Evolutionary conservation across 2,329 filamentous ascomycete genomes (phyloP), one percentile per base, ranked within the genome.

Genomic region (Calonectria ilicicola): DNA sequence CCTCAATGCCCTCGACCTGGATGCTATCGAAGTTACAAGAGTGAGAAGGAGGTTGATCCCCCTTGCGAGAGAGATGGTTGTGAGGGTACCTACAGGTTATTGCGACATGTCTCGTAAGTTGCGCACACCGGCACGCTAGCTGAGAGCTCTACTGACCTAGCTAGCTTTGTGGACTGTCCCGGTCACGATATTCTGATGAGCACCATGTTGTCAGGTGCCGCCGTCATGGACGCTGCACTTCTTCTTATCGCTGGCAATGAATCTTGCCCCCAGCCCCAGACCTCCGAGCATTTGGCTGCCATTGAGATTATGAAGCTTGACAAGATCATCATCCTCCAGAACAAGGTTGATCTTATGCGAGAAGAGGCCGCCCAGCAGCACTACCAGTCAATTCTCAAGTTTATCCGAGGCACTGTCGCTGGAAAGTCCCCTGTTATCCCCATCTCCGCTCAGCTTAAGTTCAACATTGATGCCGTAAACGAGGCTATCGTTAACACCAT

Each of bases 111-210:
- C 82, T 98, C 95, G 93, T 96, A 88, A 90, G 94, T 91, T 65
- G 21, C 51, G 35, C 62, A 46, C 58, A n/a, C n/a, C 27, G 38
- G 51, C 38, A 44, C 38, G 27, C 19, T 9, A 21, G 23, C 27
- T 49, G 70, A 56, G 47, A 46, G 42, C n/a, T 72, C 2, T 72
- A 62, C 77, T 81, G 67, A 80, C 65, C 51, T 26, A 56, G 60
- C 26, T 78, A 96, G 95, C 19, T 99, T 98, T 84, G 97, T 98
- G 79, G 97, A 98, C 86, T 98, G 97, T 90, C 97, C 97, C 70
- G 97, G 97, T 86, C 97, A 99, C 94, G 97, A 99, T 88, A 99
- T 99, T 95, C 96, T 99, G 85, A 99, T 99, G 97, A 98, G 96
- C 87, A 99, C 97, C 81, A 99, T 99, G 97, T 93, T 99, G 90